These are phyloP conservation scores for Backusella psychrophila DNA, from an alignment of 192 early-diverging fungal species.

Conservation along the genomic window DNA sequence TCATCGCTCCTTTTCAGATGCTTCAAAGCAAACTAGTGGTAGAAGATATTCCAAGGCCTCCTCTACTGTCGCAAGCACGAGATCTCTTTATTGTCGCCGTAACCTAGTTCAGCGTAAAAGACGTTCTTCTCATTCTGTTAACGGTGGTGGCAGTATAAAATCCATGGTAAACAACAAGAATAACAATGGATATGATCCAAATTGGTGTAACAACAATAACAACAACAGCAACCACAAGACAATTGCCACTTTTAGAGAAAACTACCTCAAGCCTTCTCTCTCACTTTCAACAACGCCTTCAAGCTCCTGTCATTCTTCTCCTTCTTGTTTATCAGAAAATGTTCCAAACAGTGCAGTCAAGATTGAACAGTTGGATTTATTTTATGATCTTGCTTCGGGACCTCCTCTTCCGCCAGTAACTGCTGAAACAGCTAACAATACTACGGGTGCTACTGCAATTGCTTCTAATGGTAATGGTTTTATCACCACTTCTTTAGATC, in stretches of 20 bases:
- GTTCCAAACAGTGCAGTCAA: neutral
- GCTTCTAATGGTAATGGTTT: neutral
- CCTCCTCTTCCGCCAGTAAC: neutral
- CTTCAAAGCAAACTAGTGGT: neutral
- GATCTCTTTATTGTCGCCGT: neutral
- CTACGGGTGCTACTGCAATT: neutral
- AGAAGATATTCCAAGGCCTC: neutral
- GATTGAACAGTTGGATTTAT: neutral
- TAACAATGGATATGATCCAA: neutral
- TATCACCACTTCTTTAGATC: neutral
- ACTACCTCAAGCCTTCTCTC: neutral
- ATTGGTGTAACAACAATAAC: conserved; percentile 1
- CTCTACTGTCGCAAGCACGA: neutral
- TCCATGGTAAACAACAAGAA: neutral
- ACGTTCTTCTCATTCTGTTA: neutral
- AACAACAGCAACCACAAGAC: neutral
- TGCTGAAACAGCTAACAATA: conserved; percentile 1
- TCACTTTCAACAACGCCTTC: neutral
- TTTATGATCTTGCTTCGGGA: neutral
- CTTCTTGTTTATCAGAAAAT: neutral
- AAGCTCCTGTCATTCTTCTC: neutral
- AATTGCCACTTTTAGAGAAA: neutral
- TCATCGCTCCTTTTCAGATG: neutral
- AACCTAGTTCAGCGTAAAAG: neutral
- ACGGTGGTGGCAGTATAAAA: neutral